Evolutionary conservation across 2,329 filamentous ascomycete genomes (phyloP), one percentile per base, ranked within the genome.

Genomic region (Berkeleyomyces rouxiae): DNA sequence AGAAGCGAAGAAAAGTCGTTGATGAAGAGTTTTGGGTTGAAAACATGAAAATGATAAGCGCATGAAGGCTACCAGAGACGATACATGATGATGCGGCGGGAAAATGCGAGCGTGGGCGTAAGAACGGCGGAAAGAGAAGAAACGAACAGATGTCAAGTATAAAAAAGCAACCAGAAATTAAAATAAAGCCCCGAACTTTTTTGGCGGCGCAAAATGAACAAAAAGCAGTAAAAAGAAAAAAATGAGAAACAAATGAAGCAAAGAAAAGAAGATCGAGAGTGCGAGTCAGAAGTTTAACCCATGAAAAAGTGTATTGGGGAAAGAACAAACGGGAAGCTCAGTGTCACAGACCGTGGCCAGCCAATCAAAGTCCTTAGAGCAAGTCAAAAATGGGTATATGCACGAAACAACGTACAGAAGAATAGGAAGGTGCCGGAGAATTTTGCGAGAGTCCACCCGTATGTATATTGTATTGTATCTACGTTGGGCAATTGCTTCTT

Each of bases 241-340:
- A n/a, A 37, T 13, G 9, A 31, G 33, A 47, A n/a, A n/a, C 4
- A 33, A 59, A 59, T n/a, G 43, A 59, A 44, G 43, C 39, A 51
- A 9, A 44, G 39, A 55, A 59, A 40, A 60, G 23, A 40, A 59
- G 55, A 53, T 51, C 46, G 33, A 51, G 42, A 64, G 40, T 31
- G 53, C 7, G 39, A 72, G 70, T 72, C 70, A 67, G 62, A 67
- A 55, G 63, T 62, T 62, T 61, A 65, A 64, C 67, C 67, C 65
- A 68, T 4, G 67, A 9, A 36, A 61, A 58, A 31, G 42, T 58
- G 40, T 46, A n/a, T n/a, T 31, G 6, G 1, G 46, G 58, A 46
- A 60, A 44, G 58, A 60, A 33, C 58, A 51, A 13, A 31, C 51
- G 37, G n/a, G 51, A 31, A 55, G 51, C 51, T 55, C 7, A 16